Conservation (phyloP, 208 protist species). For the Jaenimonas drosophilae region DNA sequence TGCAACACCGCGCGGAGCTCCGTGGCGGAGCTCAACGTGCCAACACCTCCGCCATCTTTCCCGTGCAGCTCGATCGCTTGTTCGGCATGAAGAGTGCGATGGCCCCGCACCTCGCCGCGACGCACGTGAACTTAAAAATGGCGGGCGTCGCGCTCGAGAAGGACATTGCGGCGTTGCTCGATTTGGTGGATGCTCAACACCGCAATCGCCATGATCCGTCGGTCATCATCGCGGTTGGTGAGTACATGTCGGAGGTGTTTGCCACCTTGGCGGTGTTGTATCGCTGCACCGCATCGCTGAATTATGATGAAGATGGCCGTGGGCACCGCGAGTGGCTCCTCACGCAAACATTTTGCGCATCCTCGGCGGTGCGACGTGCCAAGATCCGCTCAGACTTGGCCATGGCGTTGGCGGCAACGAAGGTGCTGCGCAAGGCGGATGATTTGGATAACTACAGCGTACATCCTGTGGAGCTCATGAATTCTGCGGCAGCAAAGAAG, state of each 20-base stretch:
- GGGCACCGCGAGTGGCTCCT: slow-evolving; percentile 69
- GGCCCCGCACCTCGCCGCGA: slow-evolving; percentile 23
- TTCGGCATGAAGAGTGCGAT: slow-evolving; percentile 11
- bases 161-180: slow-evolving; percentile 32
- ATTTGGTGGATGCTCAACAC: slow-evolving; percentile 12
- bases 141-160: slow-evolving; percentile 28
- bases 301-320: too few species aligned
- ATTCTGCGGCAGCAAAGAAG: slow-evolving; percentile 16
- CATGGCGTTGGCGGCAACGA: slow-evolving; percentile 11
- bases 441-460: slow-evolving; percentile 41
- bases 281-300: slow-evolving; percentile 50
- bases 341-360: slow-evolving; percentile 46
- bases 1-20: slow-evolving; percentile 4
- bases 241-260: slow-evolving; percentile 61
- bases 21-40: background rate
- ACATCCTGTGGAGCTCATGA: slow-evolving; percentile 75
- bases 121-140: slow-evolving; percentile 56
- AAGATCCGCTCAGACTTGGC: slow-evolving; percentile 24
- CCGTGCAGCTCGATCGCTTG: slow-evolving; percentile 5
- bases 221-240: slow-evolving; percentile 26
- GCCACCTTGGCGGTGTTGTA: slow-evolving; percentile 64
- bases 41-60: background rate
- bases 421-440: slow-evolving; percentile 14
- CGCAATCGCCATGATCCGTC: slow-evolving; percentile 9
- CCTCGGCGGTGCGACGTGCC: slow-evolving; percentile 30